Conservation (phyloP, 306 rosid species). For the Vigna reflexopilosa region DNA sequence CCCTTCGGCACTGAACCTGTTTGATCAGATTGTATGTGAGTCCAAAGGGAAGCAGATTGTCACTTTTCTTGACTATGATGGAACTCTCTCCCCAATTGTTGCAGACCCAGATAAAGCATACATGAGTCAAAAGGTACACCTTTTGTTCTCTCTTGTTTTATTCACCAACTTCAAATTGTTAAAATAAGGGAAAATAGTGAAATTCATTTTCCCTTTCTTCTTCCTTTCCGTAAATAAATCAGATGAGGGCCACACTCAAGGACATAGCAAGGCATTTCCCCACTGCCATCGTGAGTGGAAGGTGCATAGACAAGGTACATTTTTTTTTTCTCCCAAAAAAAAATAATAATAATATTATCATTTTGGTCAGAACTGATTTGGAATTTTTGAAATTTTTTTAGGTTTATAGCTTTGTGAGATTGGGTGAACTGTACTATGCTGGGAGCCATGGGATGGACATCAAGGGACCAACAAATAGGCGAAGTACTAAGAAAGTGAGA, state of each 20-base stretch:
- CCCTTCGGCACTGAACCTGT: slow-evolving; percentile 80
- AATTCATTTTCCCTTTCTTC: background rate
- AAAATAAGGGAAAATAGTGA: too few species aligned
- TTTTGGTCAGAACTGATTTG: background rate
- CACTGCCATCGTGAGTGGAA: slow-evolving; percentile 94
- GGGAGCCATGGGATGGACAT: slow-evolving; percentile 99
- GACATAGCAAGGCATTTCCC: slow-evolving; percentile 74
- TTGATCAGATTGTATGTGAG: slow-evolving; percentile 63
- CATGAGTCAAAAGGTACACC: slow-evolving; percentile 76
- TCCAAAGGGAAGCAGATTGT: slow-evolving; percentile 75
- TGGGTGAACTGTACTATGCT: slow-evolving; percentile 85
- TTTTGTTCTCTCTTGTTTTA: background rate
- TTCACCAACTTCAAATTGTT: background rate
- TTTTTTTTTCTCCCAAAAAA: slow-evolving; percentile 19
- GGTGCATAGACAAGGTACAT: slow-evolving; percentile 84
- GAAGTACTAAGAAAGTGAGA: slow-evolving; percentile 62
- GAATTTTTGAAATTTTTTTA: slow-evolving; percentile 34
- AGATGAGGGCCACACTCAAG: slow-evolving; percentile 86
- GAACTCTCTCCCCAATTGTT: slow-evolving; percentile 98
- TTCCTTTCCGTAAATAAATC: slow-evolving; percentile 19
- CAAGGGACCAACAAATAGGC: slow-evolving; percentile 76
- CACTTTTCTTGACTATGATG: slow-evolving; percentile 89
- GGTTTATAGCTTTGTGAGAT: slow-evolving; percentile 78
- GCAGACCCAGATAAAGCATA: slow-evolving; percentile 87
- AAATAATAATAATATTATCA: too few species aligned